Evolutionary conservation across 2,329 filamentous ascomycete genomes (phyloP).

Genomic region (Rosellinia necatrix): DNA sequence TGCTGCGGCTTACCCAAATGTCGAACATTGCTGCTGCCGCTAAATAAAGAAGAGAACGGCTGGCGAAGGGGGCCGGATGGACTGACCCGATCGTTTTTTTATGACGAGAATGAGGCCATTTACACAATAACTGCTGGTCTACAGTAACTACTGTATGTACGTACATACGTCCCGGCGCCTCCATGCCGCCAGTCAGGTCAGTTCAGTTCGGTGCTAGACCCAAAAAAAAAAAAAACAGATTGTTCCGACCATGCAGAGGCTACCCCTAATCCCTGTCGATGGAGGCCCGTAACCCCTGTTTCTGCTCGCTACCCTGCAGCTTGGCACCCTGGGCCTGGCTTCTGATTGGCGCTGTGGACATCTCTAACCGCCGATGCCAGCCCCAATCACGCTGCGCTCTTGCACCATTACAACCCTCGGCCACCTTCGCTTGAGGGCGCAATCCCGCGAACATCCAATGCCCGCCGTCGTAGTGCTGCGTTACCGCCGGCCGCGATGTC

Average conservation of each 20-base stretch:
- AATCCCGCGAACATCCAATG: constrained; percentile 33
- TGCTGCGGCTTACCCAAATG: too few species aligned
- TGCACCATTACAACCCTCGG: constrained; percentile 32
- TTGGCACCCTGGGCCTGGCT: constrained; percentile 5
- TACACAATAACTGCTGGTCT: too few species aligned
- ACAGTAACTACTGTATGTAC: not conserved
- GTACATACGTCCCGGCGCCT: not conserved
- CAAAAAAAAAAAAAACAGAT: too few species aligned
- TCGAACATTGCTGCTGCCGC: too few species aligned
- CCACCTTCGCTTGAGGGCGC: constrained; percentile 27
- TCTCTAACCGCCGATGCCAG: constrained; percentile 40
- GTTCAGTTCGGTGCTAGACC: too few species aligned
- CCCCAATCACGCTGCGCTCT: constrained; percentile 35
- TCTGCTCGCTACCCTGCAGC: constrained; percentile 18
- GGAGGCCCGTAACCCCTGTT: constrained; percentile 22
- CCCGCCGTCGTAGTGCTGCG: constrained; percentile 30
- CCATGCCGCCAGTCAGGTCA: constrained; percentile 1
- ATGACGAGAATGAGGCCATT: constrained; percentile 4
- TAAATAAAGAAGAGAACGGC: too few species aligned
- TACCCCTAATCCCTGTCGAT: constrained; percentile 25
- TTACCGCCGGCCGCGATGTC: constrained; percentile 32
- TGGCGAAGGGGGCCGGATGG: too few species aligned
- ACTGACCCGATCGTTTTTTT: too few species aligned
- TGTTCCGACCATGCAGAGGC: not conserved
- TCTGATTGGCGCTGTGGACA: constrained; percentile 35